A percentile compares a stretch with the other conserved stretches of the same genome.
Evolutionary conservation across 306 rosid genomes (phyloP).

Genomic region (Glycyrrhiza uralensis): DNA sequence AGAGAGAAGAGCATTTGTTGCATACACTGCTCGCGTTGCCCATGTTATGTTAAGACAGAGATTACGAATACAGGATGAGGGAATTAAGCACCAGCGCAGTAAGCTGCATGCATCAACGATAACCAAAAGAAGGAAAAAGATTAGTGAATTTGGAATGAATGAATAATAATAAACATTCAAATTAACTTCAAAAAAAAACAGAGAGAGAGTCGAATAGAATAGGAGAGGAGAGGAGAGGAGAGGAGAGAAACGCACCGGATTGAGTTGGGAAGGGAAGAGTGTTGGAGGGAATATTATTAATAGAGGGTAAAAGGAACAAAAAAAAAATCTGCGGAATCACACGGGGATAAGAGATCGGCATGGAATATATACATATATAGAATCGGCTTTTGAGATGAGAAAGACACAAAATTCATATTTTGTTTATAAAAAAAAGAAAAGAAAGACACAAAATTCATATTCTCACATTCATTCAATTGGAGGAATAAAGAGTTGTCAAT

Average conservation of each 20-base stretch:
- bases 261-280: constrained; percentile 3
- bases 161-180: background rate
- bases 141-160: background rate
- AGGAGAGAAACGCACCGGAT: constrained; percentile 15
- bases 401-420: background rate
- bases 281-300: background rate
- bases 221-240: background rate
- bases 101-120: constrained; percentile 33
- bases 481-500: background rate
- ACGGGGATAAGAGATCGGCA: background rate
- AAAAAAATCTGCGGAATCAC: constrained; percentile 11
- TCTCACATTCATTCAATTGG: too few species aligned
- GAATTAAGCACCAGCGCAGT: background rate
- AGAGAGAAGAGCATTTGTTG: background rate
- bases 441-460: background rate
- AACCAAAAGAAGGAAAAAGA: background rate
- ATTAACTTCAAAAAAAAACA: background rate
- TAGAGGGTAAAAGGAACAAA: background rate
- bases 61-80: background rate
- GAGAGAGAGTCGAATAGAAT: background rate
- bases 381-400: constrained; percentile 4
- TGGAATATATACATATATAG: background rate
- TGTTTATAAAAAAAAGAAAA: too few species aligned
- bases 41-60: constrained; percentile 40
- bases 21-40: constrained; percentile 28